Evolutionary conservation across 1,139 yeast genomes (phyloP), one percentile per base, ranked within the genome.

Genomic region (Pneumocystis oryctolagi): DNA sequence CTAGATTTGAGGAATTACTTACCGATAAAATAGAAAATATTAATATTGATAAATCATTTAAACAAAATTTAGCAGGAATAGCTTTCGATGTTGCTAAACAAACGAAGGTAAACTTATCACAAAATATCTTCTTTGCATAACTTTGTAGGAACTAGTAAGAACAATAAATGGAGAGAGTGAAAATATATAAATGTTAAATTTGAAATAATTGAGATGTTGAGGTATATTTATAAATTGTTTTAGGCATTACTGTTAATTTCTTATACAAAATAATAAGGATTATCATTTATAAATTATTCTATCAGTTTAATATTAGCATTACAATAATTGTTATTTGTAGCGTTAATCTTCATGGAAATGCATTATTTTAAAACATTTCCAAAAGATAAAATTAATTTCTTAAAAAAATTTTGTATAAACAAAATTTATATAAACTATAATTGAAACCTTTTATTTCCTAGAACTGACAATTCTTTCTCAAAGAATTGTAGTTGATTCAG

Each of bases 81-180:
- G 89, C 96, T 30, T 92, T 89, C 75, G 97, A 92, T 72, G 88
- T 90, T 76, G 97, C 97, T 60, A 89, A 92, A 74, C 87, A 95
- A 73, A 90, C 97, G 14, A 90, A 90, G 73, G 97, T 90, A 73
- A 80, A 90, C 16, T 9, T 55, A 20, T 20, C 5, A 6, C 8
- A 20, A 3, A 12, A 2, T 2, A 4, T 3, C n/a, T 25, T 12
- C 20, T 25, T 47, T 20, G 14, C 20, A 8, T 12, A 47, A 20
- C 20, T 20, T 25, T 20, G 5, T 20, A 47, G 55, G 55, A 47
- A 20, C 20, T 47, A 20, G n/a, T 47, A 47, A 47, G 55, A 25
- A 47, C 55, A 47, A 47, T 47, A 20, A 47, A 47, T 20, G 55
- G 55, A 5, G 31, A 47, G 8, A 47, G 14, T 16, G 55, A 25